These are phyloP conservation scores for Kokia cookei DNA, from an alignment of 441 rosid genomes.

Conservation along the genomic window DNA sequence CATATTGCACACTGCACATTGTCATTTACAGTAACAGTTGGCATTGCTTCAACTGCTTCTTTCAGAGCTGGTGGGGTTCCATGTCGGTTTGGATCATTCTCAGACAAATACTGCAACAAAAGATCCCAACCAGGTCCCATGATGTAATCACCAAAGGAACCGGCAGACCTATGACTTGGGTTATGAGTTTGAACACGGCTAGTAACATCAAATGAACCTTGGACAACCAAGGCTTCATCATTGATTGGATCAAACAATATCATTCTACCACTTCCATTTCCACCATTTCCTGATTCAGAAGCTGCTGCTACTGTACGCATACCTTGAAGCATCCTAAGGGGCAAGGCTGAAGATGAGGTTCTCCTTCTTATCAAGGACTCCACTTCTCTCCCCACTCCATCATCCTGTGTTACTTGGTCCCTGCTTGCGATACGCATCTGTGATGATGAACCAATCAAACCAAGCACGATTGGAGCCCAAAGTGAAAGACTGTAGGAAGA, in stretches of 20 bases:
- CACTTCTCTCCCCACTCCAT: conserved; percentile 29
- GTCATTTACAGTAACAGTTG: conserved; percentile 37
- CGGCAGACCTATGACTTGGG: conserved; percentile 8
- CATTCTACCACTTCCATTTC: conserved; percentile 19
- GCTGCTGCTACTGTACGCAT: conserved; percentile 14
- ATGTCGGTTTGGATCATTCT: conserved; percentile 53
- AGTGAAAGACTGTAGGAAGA: conserved; percentile 34
- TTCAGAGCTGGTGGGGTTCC: conserved; percentile 72
- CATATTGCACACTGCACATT: conserved; percentile 50
- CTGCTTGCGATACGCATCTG: conserved; percentile 11
- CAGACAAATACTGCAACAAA: conserved; percentile 65
- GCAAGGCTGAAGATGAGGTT: background rate
- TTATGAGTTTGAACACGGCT: conserved; percentile 8
- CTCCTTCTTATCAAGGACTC: conserved; percentile 32
- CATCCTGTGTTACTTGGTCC: conserved; percentile 14
- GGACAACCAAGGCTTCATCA: conserved; percentile 37
- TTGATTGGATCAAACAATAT: conserved; percentile 38
- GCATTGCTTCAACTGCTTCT: conserved; percentile 57
- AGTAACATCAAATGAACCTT: conserved; percentile 17
- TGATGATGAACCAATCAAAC: conserved; percentile 35
- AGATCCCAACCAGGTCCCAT: conserved; percentile 76
- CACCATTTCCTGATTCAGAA: conserved; percentile 18
- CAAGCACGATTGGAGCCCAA: conserved; percentile 46
- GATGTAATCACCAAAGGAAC: conserved; percentile 47
- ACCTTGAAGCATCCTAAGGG: conserved; percentile 30